Evolutionary conservation across 2,329 filamentous ascomycete genomes (phyloP), one percentile per base, ranked within the genome.

Genomic region (Aschersonia sp.): DNA sequence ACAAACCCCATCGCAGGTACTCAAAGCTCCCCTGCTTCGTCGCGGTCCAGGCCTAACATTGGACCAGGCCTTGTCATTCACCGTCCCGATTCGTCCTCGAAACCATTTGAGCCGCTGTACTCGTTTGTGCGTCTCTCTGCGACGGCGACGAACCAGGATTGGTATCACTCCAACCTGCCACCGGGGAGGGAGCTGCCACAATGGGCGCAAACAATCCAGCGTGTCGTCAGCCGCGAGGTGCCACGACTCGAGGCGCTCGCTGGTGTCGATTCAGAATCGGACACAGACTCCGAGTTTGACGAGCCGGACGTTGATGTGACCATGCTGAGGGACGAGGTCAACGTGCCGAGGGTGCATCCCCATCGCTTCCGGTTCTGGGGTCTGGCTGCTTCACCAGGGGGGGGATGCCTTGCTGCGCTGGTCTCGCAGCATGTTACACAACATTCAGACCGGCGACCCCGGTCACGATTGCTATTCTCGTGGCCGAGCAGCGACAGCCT

Each of bases 291-390:
- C 9, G 45, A 51, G n/a, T 47, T 48, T 20, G 51, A 53, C 32
- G 52, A 54, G 42, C 49, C 46, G 38, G 10, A 48, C 20, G 47
- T 52, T 38, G 51, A 55, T 10, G 50, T 50, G 48, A 31, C 44
- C 31, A 35, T 47, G 44, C 42, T 45, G 31, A 29, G 44, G 10
- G 61, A 61, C n/a, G 62, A 64, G 10, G 62, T 56, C 46, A 52
- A 61, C 2, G 58, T 61, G 35, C 60, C 66, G 9, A 68, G 70
- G 51, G 68, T 76, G 6, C 66, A 73, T 49, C 67, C 72, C 2
- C 67, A 72, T 42, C 65, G 74, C 10, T 68, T 71, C 45, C 68
- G 74, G 6, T 65, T 78, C 41, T 77, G 74, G 72, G 75, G 73
- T 1, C 59, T 80, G 42, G 63, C 73, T 1, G 54, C 64, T 2